Conservation (phyloP, 1,284 basidiomycete species). For the Cutaneotrichosporon mucoides region DNA sequence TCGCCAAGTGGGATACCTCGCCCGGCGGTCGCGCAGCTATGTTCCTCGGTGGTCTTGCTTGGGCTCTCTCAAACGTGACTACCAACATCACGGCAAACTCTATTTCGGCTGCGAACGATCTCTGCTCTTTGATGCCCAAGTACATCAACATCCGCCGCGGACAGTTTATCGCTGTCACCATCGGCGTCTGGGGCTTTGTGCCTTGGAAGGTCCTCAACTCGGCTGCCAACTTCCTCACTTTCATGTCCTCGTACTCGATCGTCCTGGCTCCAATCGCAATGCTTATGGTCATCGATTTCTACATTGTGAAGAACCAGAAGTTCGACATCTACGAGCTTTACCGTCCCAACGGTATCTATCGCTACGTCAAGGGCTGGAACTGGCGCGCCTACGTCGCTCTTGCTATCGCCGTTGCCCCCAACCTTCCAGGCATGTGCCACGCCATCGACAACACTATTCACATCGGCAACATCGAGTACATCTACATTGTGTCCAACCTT, state of each 20-base stretch:
- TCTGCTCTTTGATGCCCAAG: constrained; percentile 55
- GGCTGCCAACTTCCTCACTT: constrained; percentile 43
- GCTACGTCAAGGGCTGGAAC: constrained; percentile 38
- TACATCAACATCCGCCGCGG: constrained; percentile 73
- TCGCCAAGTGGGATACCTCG: constrained; percentile 19
- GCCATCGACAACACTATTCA: constrained; percentile 35
- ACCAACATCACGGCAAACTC: constrained; percentile 68
- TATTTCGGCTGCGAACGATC: constrained; percentile 71
- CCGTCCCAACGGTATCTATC: constrained; percentile 46
- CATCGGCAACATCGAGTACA: constrained; percentile 40
- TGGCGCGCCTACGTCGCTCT: constrained; percentile 41
- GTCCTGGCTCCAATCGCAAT: constrained; percentile 42
- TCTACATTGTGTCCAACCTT: constrained; percentile 25
- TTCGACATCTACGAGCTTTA: constrained; percentile 45
- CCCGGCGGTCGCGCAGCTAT: constrained; percentile 55
- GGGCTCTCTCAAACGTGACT: constrained; percentile 65
- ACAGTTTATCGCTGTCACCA: constrained; percentile 65
- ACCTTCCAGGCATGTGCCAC: constrained; percentile 40
- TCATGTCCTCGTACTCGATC: constrained; percentile 45
- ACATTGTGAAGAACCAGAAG: constrained; percentile 29
- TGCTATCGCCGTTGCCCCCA: constrained; percentile 37
- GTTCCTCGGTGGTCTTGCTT: constrained; percentile 69
- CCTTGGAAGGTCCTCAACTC: constrained; percentile 45
- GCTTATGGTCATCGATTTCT: constrained; percentile 46
- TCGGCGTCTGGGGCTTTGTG: constrained; percentile 61